Percentiles rank a stretch among this genome's conserved stretches.
These are phyloP conservation scores for Zymoseptoria tritici DNA, from an alignment of 2,329 filamentous ascomycete genomes.

Conservation along the genomic window DNA sequence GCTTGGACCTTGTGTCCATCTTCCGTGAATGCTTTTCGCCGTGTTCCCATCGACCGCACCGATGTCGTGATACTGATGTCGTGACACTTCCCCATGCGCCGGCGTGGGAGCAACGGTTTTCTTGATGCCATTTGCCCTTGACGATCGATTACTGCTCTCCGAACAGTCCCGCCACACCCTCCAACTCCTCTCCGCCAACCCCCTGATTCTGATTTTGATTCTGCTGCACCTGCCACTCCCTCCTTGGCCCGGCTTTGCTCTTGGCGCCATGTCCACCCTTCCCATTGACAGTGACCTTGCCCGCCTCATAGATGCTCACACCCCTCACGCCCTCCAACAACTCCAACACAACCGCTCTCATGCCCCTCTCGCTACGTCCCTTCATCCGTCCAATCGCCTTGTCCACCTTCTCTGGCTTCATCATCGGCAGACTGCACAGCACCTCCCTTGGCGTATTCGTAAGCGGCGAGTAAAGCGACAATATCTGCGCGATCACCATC, in stretches of 20 bases:
- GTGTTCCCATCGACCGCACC: background rate
- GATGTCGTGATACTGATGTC: background rate
- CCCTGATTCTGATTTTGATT: slow-evolving; percentile 19
- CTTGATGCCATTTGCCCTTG: too few species aligned
- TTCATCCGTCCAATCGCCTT: slow-evolving; percentile 38
- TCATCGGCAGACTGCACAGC: slow-evolving; percentile 71
- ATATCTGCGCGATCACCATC: slow-evolving; percentile 75
- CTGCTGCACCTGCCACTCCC: slow-evolving; percentile 21
- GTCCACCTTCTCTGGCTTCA: slow-evolving; percentile 60
- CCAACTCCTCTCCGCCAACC: slow-evolving; percentile 35
- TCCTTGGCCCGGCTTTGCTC: slow-evolving; percentile 18
- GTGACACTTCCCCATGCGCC: too few species aligned
- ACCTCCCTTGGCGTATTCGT: slow-evolving; percentile 67
- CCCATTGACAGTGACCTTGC: slow-evolving; percentile 53
- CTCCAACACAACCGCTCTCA: slow-evolving; percentile 74
- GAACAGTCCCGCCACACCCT: slow-evolving; percentile 41
- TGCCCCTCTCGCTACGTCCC: slow-evolving; percentile 55
- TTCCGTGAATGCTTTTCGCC: background rate
- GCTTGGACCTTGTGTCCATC: background rate
- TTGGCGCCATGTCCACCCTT: slow-evolving; percentile 17
- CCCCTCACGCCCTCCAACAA: slow-evolving; percentile 80
- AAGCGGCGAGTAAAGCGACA: slow-evolving; percentile 64
- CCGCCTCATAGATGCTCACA: slow-evolving; percentile 87
- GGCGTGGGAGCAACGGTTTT: too few species aligned
- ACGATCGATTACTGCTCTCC: slow-evolving; percentile 15